These are phyloP conservation scores for Euphorbia schlechtendalii DNA, from an alignment of 441 rosid species.

Conservation along the genomic window DNA sequence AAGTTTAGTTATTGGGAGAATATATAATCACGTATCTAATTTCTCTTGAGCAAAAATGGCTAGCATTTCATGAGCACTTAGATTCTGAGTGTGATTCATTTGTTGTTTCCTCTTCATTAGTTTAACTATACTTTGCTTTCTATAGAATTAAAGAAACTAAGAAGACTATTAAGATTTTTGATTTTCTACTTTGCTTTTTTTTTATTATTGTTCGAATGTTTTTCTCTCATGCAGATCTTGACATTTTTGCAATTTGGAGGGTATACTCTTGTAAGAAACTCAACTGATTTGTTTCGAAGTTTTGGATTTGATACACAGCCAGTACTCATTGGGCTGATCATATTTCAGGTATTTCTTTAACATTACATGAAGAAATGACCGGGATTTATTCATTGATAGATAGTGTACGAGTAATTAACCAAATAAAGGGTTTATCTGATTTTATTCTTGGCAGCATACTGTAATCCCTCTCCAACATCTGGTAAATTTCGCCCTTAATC, in stretches of 20 bases:
- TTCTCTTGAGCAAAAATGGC: too few relatives aligned
- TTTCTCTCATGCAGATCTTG: conserved; percentile 55
- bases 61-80: too few relatives aligned
- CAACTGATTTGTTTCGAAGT: conserved; percentile 81
- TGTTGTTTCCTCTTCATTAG: background rate
- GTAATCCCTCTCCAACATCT: conserved; percentile 88
- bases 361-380: background rate
- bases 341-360: conserved; percentile 64
- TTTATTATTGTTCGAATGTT: background rate
- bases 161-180: too few relatives aligned
- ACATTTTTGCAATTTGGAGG: conserved; percentile 91
- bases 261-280: conserved; percentile 94
- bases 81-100: background rate
- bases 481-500: conserved; percentile 78
- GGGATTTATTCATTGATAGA: too few relatives aligned
- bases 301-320: conserved; percentile 94
- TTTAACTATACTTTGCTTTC: too few relatives aligned
- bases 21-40: too few relatives aligned
- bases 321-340: conserved; percentile 89
- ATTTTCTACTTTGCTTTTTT: too few relatives aligned
- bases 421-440: too few relatives aligned
- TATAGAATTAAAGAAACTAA: too few relatives aligned
- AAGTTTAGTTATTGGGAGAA: too few relatives aligned
- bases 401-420: background rate
- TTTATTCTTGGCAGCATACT: conserved; percentile 84